Base-by-base conservation (phyloP, 129 eudicot species). In the Erigeron canadensis region DNA sequence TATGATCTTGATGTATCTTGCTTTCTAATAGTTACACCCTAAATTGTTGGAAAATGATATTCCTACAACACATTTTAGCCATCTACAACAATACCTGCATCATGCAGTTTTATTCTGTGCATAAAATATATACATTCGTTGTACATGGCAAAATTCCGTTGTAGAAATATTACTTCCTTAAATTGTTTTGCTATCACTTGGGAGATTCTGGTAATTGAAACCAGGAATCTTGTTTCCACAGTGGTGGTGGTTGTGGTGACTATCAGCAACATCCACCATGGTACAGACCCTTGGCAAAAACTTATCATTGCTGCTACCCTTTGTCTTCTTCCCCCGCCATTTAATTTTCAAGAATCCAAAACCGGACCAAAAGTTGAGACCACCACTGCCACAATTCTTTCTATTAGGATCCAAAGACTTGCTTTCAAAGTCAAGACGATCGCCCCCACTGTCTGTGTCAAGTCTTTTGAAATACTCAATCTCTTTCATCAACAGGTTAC, bases 401-500 rank as follows among this genome's bases (percentile, higher is more conserved):
- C 65, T 62, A 15, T 63, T 70, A 73, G 70, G 63, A 61, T 71
- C 77, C 12, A 45, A 70, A 4, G 63, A 58, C 51, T 47, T 62
- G 55, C 63, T 59, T 7, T 21, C 62, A 55, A 39, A 3, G 19
- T 55, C 21, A 19, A 4, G 42, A 48, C 19, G 39, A 60, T 74
- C 71, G 50, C 54, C 10, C 17, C 75, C 79, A 61, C 19, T 23
- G 16, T 79, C 86, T 13, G 73, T 13, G 15, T 83, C 89, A 15
- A 77, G 69, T 56, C 67, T 74, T 11, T 54, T 80, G 76, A 77
- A 92, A 71, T 83, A 89, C 80, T 92, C 96, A 10, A 86, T 89
- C 81, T 92, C 96, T 70, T 78, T 83, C 85, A 72, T 92, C 58
- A 92, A 69, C 47, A 92, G 96, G 45, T 95, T 75, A 65, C 96